Evolutionary conservation across 2,329 filamentous ascomycete species (phyloP).

Genomic region (Elsinoe australis): DNA sequence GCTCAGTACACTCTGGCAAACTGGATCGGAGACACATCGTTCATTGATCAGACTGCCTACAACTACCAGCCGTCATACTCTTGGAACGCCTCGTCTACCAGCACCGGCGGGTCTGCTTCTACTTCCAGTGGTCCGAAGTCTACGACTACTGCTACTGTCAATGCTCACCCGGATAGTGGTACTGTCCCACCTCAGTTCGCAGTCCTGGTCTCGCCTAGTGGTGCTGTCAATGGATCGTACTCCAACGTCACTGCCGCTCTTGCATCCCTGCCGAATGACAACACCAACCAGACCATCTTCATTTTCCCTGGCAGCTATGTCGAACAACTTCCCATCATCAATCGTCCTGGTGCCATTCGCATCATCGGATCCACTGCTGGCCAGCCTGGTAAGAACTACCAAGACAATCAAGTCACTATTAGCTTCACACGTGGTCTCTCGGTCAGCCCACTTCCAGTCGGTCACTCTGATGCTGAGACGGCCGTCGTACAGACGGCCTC

Average conservation of each 20-base stretch:
- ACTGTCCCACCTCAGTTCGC: slow-evolving; percentile 36
- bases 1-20: slow-evolving; percentile 31
- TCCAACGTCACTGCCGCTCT: slow-evolving; percentile 32
- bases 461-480: slow-evolving; percentile 37
- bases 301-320: slow-evolving; percentile 37
- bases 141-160: slow-evolving; percentile 28
- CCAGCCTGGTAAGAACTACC: slow-evolving; percentile 31
- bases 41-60: slow-evolving; percentile 38
- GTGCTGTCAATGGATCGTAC: slow-evolving; percentile 28
- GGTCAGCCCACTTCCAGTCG: slow-evolving; percentile 35
- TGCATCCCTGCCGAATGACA: slow-evolving; percentile 31
- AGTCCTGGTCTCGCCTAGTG: slow-evolving; percentile 36
- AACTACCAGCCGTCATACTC: slow-evolving; percentile 33
- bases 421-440: slow-evolving; percentile 27
- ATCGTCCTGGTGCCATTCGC: slow-evolving; percentile 35
- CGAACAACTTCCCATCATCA: slow-evolving; percentile 36
- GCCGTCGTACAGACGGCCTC: slow-evolving; percentile 41
- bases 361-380: slow-evolving; percentile 32
- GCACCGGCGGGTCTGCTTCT: slow-evolving; percentile 8
- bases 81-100: slow-evolving; percentile 21
- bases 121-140: slow-evolving; percentile 17
- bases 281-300: slow-evolving; percentile 34
- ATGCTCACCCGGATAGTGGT: slow-evolving; percentile 37
- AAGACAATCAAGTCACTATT: slow-evolving; percentile 34
- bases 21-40: slow-evolving; percentile 38